Conservation (phyloP, 345 rosid genomes). For the Populus simonii region DNA sequence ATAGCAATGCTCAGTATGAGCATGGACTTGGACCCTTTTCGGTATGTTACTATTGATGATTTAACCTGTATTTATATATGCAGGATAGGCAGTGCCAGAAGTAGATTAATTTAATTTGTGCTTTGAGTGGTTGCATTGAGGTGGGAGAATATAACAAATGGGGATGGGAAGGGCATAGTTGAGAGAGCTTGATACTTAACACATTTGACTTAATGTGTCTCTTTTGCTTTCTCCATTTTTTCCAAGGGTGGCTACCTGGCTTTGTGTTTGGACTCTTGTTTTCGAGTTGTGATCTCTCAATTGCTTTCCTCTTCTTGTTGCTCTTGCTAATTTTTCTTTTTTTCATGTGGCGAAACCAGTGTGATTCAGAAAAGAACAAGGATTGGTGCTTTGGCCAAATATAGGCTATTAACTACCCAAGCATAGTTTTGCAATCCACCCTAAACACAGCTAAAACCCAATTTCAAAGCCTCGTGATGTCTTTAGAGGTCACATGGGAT, state of each 20-base stretch:
- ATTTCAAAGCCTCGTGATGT: not conserved
- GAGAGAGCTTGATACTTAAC: not conserved
- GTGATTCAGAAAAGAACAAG: not conserved
- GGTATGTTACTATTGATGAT: conserved; percentile 40
- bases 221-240: not conserved
- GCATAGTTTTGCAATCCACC: not conserved
- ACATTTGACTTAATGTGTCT: not conserved
- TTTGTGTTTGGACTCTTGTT: not conserved
- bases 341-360: not conserved
- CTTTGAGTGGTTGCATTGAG: not conserved
- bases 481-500: not conserved
- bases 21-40: conserved; percentile 81
- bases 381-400: not conserved
- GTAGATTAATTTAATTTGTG: not conserved
- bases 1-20: conserved; percentile 83
- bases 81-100: not conserved
- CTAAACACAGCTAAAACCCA: not conserved
- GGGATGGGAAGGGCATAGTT: not conserved
- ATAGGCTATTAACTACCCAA: not conserved
- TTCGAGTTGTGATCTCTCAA: not conserved
- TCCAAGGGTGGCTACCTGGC: not conserved
- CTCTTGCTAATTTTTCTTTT: not conserved
- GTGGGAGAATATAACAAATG: not conserved
- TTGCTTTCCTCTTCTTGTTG: not conserved
- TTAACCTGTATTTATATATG: not conserved